phyloP scores from a whole-genome alignment of 176 grass and related monocot genomes.

The Carex kokanica region DNA sequence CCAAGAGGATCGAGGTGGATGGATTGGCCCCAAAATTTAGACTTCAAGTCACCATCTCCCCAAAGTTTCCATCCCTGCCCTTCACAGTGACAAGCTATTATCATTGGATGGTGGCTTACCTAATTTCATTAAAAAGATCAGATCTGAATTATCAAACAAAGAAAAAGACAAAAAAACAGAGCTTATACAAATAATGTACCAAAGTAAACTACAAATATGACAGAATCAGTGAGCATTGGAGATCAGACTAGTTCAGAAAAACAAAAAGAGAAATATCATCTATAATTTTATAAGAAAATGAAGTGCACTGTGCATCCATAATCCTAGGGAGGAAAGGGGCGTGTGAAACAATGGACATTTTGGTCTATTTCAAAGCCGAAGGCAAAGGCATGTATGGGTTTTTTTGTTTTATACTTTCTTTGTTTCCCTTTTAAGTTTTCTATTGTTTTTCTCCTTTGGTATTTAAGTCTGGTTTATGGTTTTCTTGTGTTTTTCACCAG shows the following conservation, averaged over 20 bases:
- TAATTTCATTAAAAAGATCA: conserved; percentile 36
- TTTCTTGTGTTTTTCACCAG: background rate
- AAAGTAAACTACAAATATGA: background rate
- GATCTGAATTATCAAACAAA: conserved; percentile 13
- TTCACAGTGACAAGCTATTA: conserved; percentile 97
- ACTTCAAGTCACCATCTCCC: conserved; percentile 89
- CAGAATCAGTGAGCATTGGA: conserved; percentile 16
- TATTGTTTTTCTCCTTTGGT: background rate
- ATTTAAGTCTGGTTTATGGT: background rate
- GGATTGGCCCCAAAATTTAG: conserved; percentile 96
- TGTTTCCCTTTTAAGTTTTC: background rate
- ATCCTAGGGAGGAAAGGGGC: background rate
- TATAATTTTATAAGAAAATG: background rate
- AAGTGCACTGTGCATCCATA: background rate
- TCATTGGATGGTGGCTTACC: conserved; percentile 99
- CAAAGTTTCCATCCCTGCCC: conserved; percentile 96
- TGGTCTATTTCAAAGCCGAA: background rate
- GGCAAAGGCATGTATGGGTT: background rate
- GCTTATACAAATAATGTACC: conserved; percentile 3
- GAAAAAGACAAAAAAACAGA: conserved; percentile 31
- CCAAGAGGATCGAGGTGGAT: conserved; percentile 94
- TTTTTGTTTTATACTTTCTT: background rate
- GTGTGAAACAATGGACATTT: background rate
- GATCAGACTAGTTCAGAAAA: conserved; percentile 11
- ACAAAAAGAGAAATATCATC: background rate